Base-by-base conservation (phyloP, 352 stramenopile species). In the Thalassiosira livingstoniorum region DNA sequence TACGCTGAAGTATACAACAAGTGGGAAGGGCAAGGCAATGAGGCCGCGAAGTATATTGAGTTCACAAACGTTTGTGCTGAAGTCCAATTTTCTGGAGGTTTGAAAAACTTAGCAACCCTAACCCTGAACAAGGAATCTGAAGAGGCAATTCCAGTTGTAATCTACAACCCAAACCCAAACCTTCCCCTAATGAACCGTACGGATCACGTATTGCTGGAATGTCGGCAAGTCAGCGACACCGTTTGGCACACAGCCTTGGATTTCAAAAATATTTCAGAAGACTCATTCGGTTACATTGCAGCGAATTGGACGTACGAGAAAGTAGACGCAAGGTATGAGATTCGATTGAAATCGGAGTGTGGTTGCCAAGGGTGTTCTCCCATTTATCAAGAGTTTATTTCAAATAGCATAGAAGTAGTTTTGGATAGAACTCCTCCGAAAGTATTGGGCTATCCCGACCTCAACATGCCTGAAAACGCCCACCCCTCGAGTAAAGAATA, bases 1-100 rank as follows among this genome's bases (percentile, higher is more conserved):
- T 10, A 51, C 10, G 42, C 42, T 51, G 57, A 43, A 25, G 1
- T 78, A 15, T 78, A 32, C 10, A 78, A 78, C 25, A 34, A 47
- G n/a, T 4, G 58, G 10, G n/a, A n/a, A n/a, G n/a, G n/a, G n/a
- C n/a, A n/a, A n/a, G n/a, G n/a, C n/a, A 57, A 78, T 35, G 69
- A 1, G 15, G 18, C 11, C 11, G 37, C 42, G 1, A 55, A 71
- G 37, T 57, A 34, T 3, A 60, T 78, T 34, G 29, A 65, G 31
- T 80, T 66, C 51, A 54, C 29, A 23, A n/a, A 74, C n/a, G 37
- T 47, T 21, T 80, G 73, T 63, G 51, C 51, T 3, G 18, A 4
- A n/a, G 51, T 80, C 2, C 23, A 72, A 27, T 80, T n/a, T n/a
- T n/a, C n/a, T n/a, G 61, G 71, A 29, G 21, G 27, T 31, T 7